A percentile compares a stretch with the other conserved stretches of the same genome.
phyloP scores from a whole-genome alignment of 495 filamentous ascomycete genomes.

The Cryomyces minteri region DNA sequence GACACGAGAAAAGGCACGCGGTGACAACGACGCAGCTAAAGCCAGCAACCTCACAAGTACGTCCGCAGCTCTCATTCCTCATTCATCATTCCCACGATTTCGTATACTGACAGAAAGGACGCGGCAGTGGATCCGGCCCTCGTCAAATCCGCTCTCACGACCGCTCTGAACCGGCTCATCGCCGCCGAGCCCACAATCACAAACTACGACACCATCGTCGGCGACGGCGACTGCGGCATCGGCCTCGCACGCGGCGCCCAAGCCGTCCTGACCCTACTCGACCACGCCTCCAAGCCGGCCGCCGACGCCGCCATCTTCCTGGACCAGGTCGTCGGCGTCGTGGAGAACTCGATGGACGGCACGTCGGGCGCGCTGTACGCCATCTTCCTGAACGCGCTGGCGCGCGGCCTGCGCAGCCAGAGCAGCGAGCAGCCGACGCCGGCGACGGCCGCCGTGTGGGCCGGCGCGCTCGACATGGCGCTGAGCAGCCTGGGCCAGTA shows the following conservation, averaged over 20 bases:
- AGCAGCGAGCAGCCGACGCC: constrained; percentile 22
- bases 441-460: constrained; percentile 45
- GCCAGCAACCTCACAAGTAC: constrained; percentile 51
- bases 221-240: constrained; percentile 90
- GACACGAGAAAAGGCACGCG: constrained; percentile 9
- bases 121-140: constrained; percentile 35
- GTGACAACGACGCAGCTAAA: constrained; percentile 28
- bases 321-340: constrained; percentile 54
- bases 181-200: constrained; percentile 70
- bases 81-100: not conserved
- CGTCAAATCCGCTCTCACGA: constrained; percentile 39
- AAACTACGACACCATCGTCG: constrained; percentile 76
- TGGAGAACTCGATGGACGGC: constrained; percentile 89
- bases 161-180: constrained; percentile 55
- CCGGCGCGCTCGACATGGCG: constrained; percentile 50
- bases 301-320: constrained; percentile 58
- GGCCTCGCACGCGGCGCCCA: constrained; percentile 83
- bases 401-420: constrained; percentile 49
- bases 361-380: constrained; percentile 90
- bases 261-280: constrained; percentile 45
- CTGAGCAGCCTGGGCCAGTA: constrained; percentile 56
- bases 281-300: constrained; percentile 28
- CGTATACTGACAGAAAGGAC: not conserved
- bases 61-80: constrained; percentile 5
- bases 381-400: constrained; percentile 87